A percentile compares a stretch with the other conserved stretches of the same genome.
These are phyloP conservation scores for Fusarium chlamydosporum DNA, from an alignment of 2,329 filamentous ascomycete species.

Conservation along the genomic window DNA sequence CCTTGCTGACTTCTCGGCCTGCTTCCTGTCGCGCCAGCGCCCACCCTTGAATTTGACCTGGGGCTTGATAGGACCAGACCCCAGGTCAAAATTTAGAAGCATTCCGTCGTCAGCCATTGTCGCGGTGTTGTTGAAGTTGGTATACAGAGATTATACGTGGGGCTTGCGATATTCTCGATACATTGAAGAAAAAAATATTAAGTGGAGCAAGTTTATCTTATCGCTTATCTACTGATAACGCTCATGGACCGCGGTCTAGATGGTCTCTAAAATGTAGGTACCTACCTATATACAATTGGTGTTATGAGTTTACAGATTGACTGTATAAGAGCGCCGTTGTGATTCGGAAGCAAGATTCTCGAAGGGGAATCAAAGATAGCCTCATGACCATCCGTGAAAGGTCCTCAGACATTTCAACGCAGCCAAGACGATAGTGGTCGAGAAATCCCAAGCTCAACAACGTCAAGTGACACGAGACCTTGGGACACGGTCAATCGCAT, in stretches of 20 bases:
- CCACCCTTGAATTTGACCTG: constrained; percentile 84
- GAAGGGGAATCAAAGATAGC: constrained; percentile 6
- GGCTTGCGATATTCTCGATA: constrained; percentile 33
- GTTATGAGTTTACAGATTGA: not conserved
- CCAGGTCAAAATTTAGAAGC: constrained; percentile 90
- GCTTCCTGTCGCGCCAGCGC: constrained; percentile 90
- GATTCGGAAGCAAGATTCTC: constrained; percentile 22
- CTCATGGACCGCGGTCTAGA: constrained; percentile 10
- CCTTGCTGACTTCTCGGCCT: constrained; percentile 65
- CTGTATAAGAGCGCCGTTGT: constrained; percentile 9
- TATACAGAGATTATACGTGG: constrained; percentile 45
- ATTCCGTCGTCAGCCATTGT: constrained; percentile 94
- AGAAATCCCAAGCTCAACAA: constrained; percentile 12
- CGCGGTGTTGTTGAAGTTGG: constrained; percentile 30
- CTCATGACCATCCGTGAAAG: constrained; percentile 12
- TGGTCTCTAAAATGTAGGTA: not conserved
- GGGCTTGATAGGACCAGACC: constrained; percentile 73
- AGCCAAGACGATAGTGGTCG: constrained; percentile 9
- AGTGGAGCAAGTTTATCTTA: constrained; percentile 30
- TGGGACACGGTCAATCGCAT: constrained; percentile 17
- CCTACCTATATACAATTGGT: not conserved
- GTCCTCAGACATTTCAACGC: constrained; percentile 1
- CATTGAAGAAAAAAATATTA: constrained; percentile 39
- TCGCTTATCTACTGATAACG: constrained; percentile 46
- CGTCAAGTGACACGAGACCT: constrained; percentile 36